Base-by-base conservation (phyloP, 768 basidiomycete species). In the Leucocoprinus leucothites region DNA sequence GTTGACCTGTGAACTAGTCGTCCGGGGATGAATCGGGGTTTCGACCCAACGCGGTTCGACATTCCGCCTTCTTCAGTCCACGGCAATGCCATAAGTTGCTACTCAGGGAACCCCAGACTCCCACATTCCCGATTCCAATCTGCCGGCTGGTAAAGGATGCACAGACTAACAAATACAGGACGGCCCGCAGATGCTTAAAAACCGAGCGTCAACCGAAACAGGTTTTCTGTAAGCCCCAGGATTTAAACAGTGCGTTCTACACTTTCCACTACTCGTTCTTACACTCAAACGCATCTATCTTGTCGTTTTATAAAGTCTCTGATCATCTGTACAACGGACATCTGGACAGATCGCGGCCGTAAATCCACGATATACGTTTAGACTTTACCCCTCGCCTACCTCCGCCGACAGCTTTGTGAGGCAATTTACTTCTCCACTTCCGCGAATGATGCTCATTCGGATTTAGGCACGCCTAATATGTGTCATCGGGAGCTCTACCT, bases 401-500 rank as follows among this genome's bases (percentile, higher is more conserved):
- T 80, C 79, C 80, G 78, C 79, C 80, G 80, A 80, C 73, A 60
- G 66, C 59, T 58, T 66, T 66, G 70, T 70, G 67, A 67, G 68
- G 61, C 61, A 59, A 47, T 57, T 49, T 47, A 61, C 48, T 56
- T 40, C 36, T 56, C 53, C 50, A 55, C 49, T 57, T 59, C 52
- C 46, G 53, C 40, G 47, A 44, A 61, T 57, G 50, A 56, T 61
- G 58, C 55, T 58, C 56, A 58, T 60, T 58, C 62, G 34, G 62
- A 61, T 61, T 47, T 58, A 59, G 57, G 63, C 57, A 57, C 60
- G 58, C 54, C 57, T 63, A 62, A 59, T 61, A 89, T 89, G 87
- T 89, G 87, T 73, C 80, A 82, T 67, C 79, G 84, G 59, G 73
- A 71, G 49, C 78, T 88, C 63, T 74, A 69, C 60, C 80, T 86